Base-by-base conservation (phyloP, 768 basidiomycete genomes). In the Favolaschia claudopus region DNA sequence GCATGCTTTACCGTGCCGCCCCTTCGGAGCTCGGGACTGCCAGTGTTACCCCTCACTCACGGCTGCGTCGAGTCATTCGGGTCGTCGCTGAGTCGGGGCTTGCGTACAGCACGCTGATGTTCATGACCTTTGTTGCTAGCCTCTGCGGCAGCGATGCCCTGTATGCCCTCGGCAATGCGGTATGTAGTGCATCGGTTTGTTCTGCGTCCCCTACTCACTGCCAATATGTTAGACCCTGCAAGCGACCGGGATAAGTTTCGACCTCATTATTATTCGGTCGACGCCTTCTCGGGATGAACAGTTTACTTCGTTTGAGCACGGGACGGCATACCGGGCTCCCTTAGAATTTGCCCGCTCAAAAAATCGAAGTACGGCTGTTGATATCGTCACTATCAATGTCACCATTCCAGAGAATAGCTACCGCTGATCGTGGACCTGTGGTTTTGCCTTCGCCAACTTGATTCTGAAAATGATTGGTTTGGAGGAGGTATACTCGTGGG, bases 71-170 rank as follows among this genome's bases (percentile, higher is more conserved):
- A 44, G 52, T 44, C 52, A 53, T 53, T 24, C 52, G 52, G 17
- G 42, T 53, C 10, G 20, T 53, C 9, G 42, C 52, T 1, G 52
- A 53, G 19, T 53, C 52, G 9, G 52, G 52, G 12, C 19, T 53
- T 15, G 52, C 40, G 20, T 53, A 53, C 24, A 36, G 22, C 4
- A 10, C 19, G 7, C 12, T 53, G 42, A 28, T 53, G 1, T 34
- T 53, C 17, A n/a, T 53, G 32, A 43, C 52, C 24, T 53, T 43
- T 12, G 40, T 53, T 6, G 40, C 36, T 2, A 24, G 17, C 51
- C 5, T 53, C 12, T 53, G 39, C 24, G 29, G 17, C 10, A 53
- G 40, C 52, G 44, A 53, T 44, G 9, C 27, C 5, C 1, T 53
- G 5, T 53, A 53, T n/a, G 32, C 40, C 32, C 5, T 53, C 5